Conservation (phyloP, 2,329 filamentous ascomycete species). For the Aureobasidium sp. region DNA sequence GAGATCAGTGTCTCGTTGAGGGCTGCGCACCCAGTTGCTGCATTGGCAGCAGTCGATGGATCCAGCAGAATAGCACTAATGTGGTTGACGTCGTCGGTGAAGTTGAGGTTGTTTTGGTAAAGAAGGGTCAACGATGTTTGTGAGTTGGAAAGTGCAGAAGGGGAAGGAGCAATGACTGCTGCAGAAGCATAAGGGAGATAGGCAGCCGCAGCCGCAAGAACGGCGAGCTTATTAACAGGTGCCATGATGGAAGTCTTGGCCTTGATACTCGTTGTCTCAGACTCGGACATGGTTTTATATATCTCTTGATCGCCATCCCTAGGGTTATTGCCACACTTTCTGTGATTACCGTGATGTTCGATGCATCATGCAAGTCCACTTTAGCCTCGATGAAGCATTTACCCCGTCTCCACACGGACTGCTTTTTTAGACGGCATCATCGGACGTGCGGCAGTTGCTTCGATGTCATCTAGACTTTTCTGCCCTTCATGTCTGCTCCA, state of each 20-base stretch:
- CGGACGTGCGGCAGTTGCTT: constrained; percentile 7
- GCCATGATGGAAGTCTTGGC: constrained; percentile 3
- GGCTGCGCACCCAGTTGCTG: constrained; percentile 35
- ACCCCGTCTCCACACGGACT: background rate
- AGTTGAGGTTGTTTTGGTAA: constrained; percentile 49
- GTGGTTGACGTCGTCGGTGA: constrained; percentile 45
- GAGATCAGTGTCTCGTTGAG: constrained; percentile 42
- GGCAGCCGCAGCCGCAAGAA: background rate
- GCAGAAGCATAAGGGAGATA: background rate
- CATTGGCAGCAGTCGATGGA: constrained; percentile 29
- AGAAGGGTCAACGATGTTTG: constrained; percentile 41
- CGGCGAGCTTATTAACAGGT: background rate
- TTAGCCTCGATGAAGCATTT: constrained; percentile 10
- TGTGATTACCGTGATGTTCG: background rate
- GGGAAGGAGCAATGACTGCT: background rate
- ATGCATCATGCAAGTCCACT: constrained; percentile 1
- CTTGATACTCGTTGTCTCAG: background rate
- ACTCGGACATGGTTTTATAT: background rate
- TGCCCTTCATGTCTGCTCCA: too few relatives aligned
- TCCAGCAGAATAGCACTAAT: constrained; percentile 44
- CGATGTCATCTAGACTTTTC: background rate
- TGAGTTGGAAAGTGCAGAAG: constrained; percentile 23
- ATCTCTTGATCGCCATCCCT: background rate
- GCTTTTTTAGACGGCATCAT: background rate
- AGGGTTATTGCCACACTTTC: background rate